Percentiles rank a stretch among this genome's conserved stretches.
Conservation (phyloP, 768 basidiomycete genomes). For the Cubamyces sp. region DNA sequence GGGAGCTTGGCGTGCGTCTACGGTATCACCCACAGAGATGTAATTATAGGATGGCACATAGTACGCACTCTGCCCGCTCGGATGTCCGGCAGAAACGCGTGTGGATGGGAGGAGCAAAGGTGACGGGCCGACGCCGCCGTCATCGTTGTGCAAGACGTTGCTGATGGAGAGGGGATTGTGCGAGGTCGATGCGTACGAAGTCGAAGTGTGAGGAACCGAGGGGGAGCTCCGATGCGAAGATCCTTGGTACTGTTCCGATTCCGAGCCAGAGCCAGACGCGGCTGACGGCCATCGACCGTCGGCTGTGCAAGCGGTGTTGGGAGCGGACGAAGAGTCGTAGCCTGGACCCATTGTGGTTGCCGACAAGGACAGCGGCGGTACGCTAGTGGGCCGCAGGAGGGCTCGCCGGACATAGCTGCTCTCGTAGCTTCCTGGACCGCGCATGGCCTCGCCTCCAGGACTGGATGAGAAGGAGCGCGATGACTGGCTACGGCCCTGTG, state of each 20-base stretch:
- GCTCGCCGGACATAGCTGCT: conserved; percentile 26
- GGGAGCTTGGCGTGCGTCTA: conserved; percentile 22
- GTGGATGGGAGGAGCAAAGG: conserved; percentile 20
- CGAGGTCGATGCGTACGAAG: conserved; percentile 18
- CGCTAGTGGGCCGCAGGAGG: conserved; percentile 29
- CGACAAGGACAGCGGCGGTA: conserved; percentile 32
- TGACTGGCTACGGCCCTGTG: conserved; percentile 24
- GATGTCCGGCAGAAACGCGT: conserved; percentile 18
- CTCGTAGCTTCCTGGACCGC: conserved; percentile 18
- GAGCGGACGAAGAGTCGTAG: conserved; percentile 24
- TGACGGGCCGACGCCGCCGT: conserved; percentile 16
- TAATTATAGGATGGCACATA: conserved; percentile 27
- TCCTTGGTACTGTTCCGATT: conserved; percentile 25
- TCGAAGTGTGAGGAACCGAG: conserved; percentile 20
- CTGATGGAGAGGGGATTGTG: conserved; percentile 21
- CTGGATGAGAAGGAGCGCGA: conserved; percentile 24
- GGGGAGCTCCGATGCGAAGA: conserved; percentile 28
- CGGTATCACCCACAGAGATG: conserved; percentile 21
- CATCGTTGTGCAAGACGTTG: conserved; percentile 20
- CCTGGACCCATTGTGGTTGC: conserved; percentile 22
- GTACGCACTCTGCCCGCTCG: conserved; percentile 23
- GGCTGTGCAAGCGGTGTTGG: conserved; percentile 29
- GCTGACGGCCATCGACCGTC: conserved; percentile 25
- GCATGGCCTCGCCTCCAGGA: conserved; percentile 23
- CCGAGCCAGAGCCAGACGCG: conserved; percentile 24